These are phyloP conservation scores for Chaetomium strumarium DNA, from an alignment of 2,329 filamentous ascomycete genomes.

Conservation along the genomic window DNA sequence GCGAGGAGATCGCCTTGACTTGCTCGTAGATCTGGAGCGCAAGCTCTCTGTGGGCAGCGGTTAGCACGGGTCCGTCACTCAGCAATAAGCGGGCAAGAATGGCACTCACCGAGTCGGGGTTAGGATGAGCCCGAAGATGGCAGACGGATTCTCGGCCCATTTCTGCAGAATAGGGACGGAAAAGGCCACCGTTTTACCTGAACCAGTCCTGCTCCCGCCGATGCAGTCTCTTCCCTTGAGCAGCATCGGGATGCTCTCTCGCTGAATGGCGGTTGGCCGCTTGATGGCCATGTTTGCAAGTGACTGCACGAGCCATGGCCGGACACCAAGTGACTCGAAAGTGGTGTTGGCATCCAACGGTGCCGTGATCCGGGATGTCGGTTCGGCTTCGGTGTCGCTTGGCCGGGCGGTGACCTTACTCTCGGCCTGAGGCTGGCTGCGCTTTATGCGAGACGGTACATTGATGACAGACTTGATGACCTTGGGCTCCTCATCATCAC, in stretches of 20 bases:
- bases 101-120: slow-evolving; percentile 68
- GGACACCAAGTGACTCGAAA: slow-evolving; percentile 67
- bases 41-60: slow-evolving; percentile 54
- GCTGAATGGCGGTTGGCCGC: slow-evolving; percentile 86
- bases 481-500: slow-evolving; percentile 27
- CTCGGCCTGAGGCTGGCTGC: slow-evolving; percentile 25
- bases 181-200: slow-evolving; percentile 95
- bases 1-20: slow-evolving; percentile 84
- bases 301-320: slow-evolving; percentile 83
- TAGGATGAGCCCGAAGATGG: slow-evolving; percentile 82
- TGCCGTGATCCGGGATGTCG: slow-evolving; percentile 36
- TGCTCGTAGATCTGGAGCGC: slow-evolving; percentile 96
- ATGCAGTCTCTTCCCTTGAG: slow-evolving; percentile 89
- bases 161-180: slow-evolving; percentile 89
- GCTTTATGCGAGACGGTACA: slow-evolving; percentile 49
- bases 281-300: slow-evolving; percentile 73
- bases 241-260: slow-evolving; percentile 87
- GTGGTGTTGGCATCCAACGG: slow-evolving; percentile 53
- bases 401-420: slow-evolving; percentile 7
- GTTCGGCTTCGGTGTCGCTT: slow-evolving; percentile 5
- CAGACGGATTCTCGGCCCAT: slow-evolving; percentile 87
- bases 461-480: slow-evolving; percentile 38
- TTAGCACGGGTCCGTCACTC: neutral
- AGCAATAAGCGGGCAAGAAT: neutral
- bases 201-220: slow-evolving; percentile 88